These are phyloP conservation scores for Leucocoprinus birnbaumii DNA, from an alignment of 768 basidiomycete genomes.

Conservation along the genomic window DNA sequence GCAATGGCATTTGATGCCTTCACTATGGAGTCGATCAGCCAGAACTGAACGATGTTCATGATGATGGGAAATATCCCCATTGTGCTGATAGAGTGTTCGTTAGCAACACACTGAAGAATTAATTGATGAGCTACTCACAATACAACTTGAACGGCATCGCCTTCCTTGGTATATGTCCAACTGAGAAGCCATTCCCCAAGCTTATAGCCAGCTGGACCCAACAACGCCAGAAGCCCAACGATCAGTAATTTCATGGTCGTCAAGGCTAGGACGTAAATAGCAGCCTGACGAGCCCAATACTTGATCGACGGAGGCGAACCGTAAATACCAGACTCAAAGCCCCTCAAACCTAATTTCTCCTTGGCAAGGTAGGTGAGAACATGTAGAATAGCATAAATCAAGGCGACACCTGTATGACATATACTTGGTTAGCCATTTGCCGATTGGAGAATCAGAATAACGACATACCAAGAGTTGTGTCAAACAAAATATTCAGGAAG, in stretches of 20 bases:
- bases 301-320: conserved; percentile 75
- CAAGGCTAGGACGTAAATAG: conserved; percentile 79
- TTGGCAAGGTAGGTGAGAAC: conserved; percentile 61
- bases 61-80: conserved; percentile 91
- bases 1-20: conserved; percentile 56
- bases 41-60: conserved; percentile 92
- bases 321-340: conserved; percentile 86
- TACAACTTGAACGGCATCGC: conserved; percentile 70
- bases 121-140: conserved; percentile 53
- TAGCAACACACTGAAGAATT: neutral
- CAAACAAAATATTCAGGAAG: conserved; percentile 89
- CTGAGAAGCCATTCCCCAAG: conserved; percentile 86
- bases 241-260: conserved; percentile 91
- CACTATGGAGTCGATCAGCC: conserved; percentile 92
- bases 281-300: conserved; percentile 75
- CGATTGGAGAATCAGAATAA: neutral
- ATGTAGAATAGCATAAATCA: conserved; percentile 76
- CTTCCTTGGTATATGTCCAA: conserved; percentile 65
- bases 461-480: conserved; percentile 81
- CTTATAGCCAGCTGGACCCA: conserved; percentile 67
- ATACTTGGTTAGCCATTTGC: neutral
- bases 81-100: conserved; percentile 46
- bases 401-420: conserved; percentile 61
- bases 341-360: conserved; percentile 62
- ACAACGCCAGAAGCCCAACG: conserved; percentile 66